phyloP scores from a whole-genome alignment of 495 filamentous ascomycete species.

The Xylaria scruposa region DNA sequence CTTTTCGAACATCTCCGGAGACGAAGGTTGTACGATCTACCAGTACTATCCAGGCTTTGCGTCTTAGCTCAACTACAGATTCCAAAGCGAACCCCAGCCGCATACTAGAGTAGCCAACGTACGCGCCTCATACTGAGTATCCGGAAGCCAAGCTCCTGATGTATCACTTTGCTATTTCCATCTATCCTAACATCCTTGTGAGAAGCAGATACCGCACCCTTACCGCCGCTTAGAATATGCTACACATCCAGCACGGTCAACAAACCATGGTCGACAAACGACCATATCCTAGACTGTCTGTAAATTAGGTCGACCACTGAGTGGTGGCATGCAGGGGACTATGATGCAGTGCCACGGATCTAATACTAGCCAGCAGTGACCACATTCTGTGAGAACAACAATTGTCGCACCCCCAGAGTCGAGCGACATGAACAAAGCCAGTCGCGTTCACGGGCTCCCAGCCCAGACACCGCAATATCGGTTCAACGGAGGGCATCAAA shows the following conservation, averaged over 20 bases:
- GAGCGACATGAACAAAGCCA: background rate
- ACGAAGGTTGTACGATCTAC: background rate
- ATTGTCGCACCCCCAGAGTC: conserved; percentile 4
- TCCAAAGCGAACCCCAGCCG: conserved; percentile 7
- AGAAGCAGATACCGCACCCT: background rate
- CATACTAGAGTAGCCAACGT: conserved; percentile 3
- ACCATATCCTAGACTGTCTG: background rate
- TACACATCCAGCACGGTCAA: background rate
- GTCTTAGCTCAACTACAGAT: background rate
- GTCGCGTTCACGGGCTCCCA: conserved; percentile 10
- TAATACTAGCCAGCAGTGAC: background rate
- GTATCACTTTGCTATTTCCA: conserved; percentile 1
- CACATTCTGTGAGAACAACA: background rate
- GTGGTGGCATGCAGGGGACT: conserved; percentile 11
- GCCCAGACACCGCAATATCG: background rate
- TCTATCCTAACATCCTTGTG: conserved; percentile 1
- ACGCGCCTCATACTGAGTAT: conserved; percentile 11
- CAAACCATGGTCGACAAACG: background rate
- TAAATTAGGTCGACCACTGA: background rate
- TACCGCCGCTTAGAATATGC: background rate
- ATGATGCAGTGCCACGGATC: conserved; percentile 8
- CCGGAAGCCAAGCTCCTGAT: conserved; percentile 16
- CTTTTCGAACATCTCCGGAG: background rate
- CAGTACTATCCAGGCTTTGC: background rate
- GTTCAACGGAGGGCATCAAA: conserved; percentile 1